These are phyloP conservation scores for Talaromyces sp. DNA, from an alignment of 2,329 filamentous ascomycete genomes.

Conservation along the genomic window DNA sequence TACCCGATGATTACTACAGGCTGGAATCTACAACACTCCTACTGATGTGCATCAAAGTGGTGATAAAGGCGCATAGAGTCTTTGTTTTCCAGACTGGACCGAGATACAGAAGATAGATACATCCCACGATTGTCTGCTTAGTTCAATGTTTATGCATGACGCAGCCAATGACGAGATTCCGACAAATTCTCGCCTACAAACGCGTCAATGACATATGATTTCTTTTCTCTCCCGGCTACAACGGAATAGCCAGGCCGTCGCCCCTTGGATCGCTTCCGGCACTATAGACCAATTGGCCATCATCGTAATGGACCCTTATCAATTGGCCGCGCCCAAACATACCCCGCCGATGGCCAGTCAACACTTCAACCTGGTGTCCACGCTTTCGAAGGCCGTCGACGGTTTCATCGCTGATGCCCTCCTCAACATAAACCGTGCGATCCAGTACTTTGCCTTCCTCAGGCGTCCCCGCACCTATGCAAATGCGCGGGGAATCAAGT, in stretches of 20 bases:
- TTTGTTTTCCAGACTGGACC: not conserved
- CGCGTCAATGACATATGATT: not conserved
- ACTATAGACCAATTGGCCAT: conserved; percentile 72
- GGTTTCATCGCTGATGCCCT: conserved; percentile 69
- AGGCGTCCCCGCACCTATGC: conserved; percentile 72
- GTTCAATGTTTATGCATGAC: conserved; percentile 3
- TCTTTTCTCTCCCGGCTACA: conserved; percentile 17
- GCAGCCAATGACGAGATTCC: not conserved
- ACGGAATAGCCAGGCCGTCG: conserved; percentile 68
- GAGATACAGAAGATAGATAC: not conserved
- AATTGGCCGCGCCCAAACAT: conserved; percentile 86
- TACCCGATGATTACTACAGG: not conserved
- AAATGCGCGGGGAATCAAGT: conserved; percentile 86
- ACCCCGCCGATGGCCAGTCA: conserved; percentile 62
- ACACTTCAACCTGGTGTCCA: conserved; percentile 69
- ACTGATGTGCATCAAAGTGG: not conserved
- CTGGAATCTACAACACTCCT: not conserved
- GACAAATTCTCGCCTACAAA: not conserved
- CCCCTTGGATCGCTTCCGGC: conserved; percentile 84
- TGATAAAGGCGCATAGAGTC: not conserved
- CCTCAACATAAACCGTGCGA: conserved; percentile 72
- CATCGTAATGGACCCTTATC: conserved; percentile 74
- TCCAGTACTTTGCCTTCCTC: conserved; percentile 57
- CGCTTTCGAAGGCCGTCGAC: conserved; percentile 63
- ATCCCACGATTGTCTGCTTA: not conserved